phyloP scores from a whole-genome alignment of 2,329 filamentous ascomycete species.

The Bipolaris gigantea region DNA sequence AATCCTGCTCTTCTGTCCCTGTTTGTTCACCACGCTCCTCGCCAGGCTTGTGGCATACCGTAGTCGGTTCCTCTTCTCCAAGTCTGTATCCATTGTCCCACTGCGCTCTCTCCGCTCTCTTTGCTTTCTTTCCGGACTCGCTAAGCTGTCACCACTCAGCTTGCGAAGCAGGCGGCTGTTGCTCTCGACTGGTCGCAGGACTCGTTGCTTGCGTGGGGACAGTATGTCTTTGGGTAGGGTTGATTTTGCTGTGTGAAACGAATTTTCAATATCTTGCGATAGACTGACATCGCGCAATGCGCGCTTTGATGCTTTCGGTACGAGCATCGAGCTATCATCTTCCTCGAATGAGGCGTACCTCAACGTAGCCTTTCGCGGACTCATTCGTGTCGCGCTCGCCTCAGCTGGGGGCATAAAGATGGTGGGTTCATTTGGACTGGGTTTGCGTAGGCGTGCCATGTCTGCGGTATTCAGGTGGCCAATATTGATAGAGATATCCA shows the following conservation, averaged over 20 bases:
- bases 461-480: constrained; percentile 2
- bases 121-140: constrained; percentile 31
- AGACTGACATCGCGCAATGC: constrained; percentile 28
- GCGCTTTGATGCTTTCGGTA: constrained; percentile 33
- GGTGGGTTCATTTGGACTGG: constrained; percentile 29
- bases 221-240: constrained; percentile 10
- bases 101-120: constrained; percentile 22
- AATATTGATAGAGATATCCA: constrained; percentile 3
- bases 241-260: constrained; percentile 28
- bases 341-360: constrained; percentile 18
- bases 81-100: constrained; percentile 19
- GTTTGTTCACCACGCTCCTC: constrained; percentile 31
- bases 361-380: constrained; percentile 31
- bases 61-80: constrained; percentile 18
- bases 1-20: constrained; percentile 17
- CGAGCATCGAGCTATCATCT: constrained; percentile 25
- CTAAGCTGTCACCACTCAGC: constrained; percentile 34
- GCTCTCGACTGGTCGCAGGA: constrained; percentile 37
- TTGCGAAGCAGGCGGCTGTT: constrained; percentile 36
- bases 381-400: constrained; percentile 26
- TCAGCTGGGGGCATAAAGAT: constrained; percentile 22
- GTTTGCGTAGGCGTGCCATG: constrained; percentile 44
- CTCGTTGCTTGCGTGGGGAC: constrained; percentile 37
- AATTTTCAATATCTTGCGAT: constrained; percentile 26
- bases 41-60: constrained; percentile 37